Evolutionary conservation across 1,139 yeast genomes (phyloP), one percentile per base, ranked within the genome.

Genomic region (Pichia sorboxylosa): DNA sequence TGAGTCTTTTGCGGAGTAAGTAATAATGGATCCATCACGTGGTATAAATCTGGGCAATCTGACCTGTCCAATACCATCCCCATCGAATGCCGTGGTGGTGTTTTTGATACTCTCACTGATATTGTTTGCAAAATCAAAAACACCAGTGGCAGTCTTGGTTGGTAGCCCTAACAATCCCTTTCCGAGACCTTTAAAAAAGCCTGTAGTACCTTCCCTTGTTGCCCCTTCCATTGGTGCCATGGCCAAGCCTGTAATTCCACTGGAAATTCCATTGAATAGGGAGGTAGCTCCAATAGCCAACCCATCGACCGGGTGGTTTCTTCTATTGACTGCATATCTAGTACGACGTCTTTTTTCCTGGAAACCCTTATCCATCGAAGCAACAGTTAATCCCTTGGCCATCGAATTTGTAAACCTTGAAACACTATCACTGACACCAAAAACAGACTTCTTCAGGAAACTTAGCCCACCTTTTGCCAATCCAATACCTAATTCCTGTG

Each of bases 81-180:
- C 72, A 52, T 84, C 96, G 52, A 85, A 80, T 2, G 83, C 90
- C 0, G 95, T 83, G 0, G 99, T 84, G 0, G 97, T 83, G 52
- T 80, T 85, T 39, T 90, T 69, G 31, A 92, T 87, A 17, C 97
- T 97, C 53, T 87, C 97, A 58, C 94, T 78, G 19, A 90, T 77
- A 56, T 84, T 87, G 30, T 84, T 80, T 0, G 98, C 95, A 43
- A 92, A 64, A 52, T 92, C 99, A 48, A 92, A 79, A 22, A 90
- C 55, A 6, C 99, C 99, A 48, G 90, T 85, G 0, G 96, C 95
- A 0, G 98, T 84, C 57, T 92, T 92, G 0, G 98, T 85, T 0
- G 98, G 98, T 25, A 92, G 60, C 0, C 98, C 98, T 35, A 92
- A 73, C 16, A 92, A 53, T n/a, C 98, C 98, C 48, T 79, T 82